Percentiles rank a stretch among this genome's conserved stretches.
Conservation (phyloP, 2,329 filamentous ascomycete genomes). For the Fusarium sp. region DNA sequence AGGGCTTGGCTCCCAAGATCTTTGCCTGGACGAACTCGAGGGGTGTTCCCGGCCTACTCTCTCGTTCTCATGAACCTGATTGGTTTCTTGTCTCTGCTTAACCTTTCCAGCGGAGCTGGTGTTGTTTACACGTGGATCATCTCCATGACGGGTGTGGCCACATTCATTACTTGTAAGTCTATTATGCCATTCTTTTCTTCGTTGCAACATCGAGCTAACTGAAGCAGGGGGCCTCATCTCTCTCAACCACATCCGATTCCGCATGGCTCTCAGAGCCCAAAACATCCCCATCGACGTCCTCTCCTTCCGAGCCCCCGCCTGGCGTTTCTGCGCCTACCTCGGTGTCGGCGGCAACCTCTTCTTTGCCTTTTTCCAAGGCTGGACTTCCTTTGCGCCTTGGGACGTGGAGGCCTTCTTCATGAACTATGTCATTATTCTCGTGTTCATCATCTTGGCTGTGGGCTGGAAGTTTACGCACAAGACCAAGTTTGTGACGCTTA, state of each 20-base stretch:
- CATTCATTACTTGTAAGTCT: not conserved
- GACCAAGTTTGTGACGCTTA: not conserved
- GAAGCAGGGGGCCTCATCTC: slow-evolving; percentile 1
- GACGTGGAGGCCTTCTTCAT: not conserved
- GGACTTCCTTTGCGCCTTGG: not conserved
- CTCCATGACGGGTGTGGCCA: not conserved
- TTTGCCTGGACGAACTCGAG: not conserved
- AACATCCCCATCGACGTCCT: slow-evolving; percentile 15
- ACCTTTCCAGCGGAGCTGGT: not conserved
- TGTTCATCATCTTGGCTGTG: not conserved
- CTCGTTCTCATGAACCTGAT: not conserved
- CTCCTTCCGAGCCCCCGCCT: slow-evolving; percentile 13
- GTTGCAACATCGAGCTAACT: not conserved
- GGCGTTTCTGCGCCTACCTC: not conserved
- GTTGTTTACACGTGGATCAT: not conserved
- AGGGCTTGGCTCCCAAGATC: not conserved
- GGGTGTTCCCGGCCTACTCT: not conserved
- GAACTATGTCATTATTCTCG: not conserved
- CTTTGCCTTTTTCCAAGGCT: not conserved
- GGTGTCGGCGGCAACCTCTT: not conserved
- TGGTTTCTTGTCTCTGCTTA: not conserved
- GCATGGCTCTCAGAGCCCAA: slow-evolving; percentile 12
- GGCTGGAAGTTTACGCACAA: not conserved
- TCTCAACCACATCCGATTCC: slow-evolving; percentile 16
- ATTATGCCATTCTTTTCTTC: not conserved